A percentile compares a stretch with the other conserved stretches of the same genome.
Conservation (phyloP, 73 alveolate genomes). For the Uronychia setigera region DNA sequence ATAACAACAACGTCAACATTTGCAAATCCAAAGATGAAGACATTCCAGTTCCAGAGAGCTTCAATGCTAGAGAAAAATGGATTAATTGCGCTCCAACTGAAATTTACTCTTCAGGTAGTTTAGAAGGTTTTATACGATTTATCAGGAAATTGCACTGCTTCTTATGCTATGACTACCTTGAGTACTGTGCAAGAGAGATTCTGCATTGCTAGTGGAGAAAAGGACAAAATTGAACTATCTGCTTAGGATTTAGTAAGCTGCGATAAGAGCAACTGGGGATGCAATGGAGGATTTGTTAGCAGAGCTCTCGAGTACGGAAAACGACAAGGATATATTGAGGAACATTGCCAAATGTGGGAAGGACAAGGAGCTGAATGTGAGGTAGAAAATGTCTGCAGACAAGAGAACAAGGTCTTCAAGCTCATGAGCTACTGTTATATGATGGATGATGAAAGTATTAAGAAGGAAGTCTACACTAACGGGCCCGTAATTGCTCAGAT, state of each 20-base stretch:
- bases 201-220: conserved; percentile 60
- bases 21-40: conserved; percentile 52
- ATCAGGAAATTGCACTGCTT: conserved; percentile 74
- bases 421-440: conserved; percentile 78
- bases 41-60: conserved; percentile 50
- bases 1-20: conserved; percentile 42
- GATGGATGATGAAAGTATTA: conserved; percentile 79
- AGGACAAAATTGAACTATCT: conserved; percentile 54
- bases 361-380: conserved; percentile 44
- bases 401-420: conserved; percentile 66
- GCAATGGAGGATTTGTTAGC: conserved; percentile 79
- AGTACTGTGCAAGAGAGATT: conserved; percentile 66
- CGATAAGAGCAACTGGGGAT: conserved; percentile 67
- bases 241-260: conserved; percentile 74
- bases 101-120: not conserved
- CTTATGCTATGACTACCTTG: conserved; percentile 65
- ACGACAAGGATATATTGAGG: conserved; percentile 60
- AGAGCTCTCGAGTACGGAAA: conserved; percentile 63
- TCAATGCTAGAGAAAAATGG: conserved; percentile 67
- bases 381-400: conserved; percentile 54
- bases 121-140: conserved; percentile 17
- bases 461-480: conserved; percentile 86
- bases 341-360: conserved; percentile 49
- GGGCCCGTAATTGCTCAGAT: conserved; percentile 92
- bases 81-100: conserved; percentile 35